These are phyloP conservation scores for Nakaseomyces glabratus DNA, from an alignment of 1,139 yeast species.

Conservation along the genomic window DNA sequence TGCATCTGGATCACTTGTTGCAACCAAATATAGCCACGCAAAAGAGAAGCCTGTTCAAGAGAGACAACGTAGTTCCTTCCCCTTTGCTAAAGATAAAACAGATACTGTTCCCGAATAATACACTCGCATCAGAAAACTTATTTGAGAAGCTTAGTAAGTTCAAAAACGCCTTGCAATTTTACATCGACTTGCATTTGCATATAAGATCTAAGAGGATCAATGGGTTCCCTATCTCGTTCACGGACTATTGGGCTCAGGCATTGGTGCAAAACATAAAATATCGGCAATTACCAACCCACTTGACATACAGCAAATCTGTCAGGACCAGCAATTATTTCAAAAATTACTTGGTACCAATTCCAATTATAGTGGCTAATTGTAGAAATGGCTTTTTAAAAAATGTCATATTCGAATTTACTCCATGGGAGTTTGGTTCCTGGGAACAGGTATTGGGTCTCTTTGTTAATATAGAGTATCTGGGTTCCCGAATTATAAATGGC, in stretches of 20 bases:
- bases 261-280: slow-evolving; percentile 35
- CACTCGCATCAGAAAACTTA: not conserved
- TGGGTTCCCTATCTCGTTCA: slow-evolving; percentile 51
- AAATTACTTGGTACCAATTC: slow-evolving; percentile 36
- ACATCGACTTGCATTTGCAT: slow-evolving; percentile 44
- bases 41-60: no score
- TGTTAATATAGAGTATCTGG: slow-evolving; percentile 45
- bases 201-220: slow-evolving; percentile 41
- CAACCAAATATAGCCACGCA: no score
- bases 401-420: slow-evolving; percentile 46
- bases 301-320: slow-evolving; percentile 24
- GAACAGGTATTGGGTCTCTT: slow-evolving; percentile 44
- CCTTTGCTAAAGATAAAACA: slow-evolving; percentile 15
- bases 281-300: no score
- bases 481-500: slow-evolving; percentile 39
- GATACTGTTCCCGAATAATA: slow-evolving; percentile 12
- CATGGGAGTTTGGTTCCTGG: slow-evolving; percentile 68
- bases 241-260: slow-evolving; percentile 65
- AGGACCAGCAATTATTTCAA: slow-evolving; percentile 28
- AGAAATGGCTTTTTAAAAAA: slow-evolving; percentile 24
- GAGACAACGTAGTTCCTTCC: no score
- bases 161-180: slow-evolving; percentile 37
- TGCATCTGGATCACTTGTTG: no score
- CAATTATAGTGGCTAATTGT: slow-evolving; percentile 36
- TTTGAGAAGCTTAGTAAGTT: slow-evolving; percentile 16